Base-by-base conservation (phyloP, 1,284 basidiomycete genomes). In the Hemileia vastatrix region DNA sequence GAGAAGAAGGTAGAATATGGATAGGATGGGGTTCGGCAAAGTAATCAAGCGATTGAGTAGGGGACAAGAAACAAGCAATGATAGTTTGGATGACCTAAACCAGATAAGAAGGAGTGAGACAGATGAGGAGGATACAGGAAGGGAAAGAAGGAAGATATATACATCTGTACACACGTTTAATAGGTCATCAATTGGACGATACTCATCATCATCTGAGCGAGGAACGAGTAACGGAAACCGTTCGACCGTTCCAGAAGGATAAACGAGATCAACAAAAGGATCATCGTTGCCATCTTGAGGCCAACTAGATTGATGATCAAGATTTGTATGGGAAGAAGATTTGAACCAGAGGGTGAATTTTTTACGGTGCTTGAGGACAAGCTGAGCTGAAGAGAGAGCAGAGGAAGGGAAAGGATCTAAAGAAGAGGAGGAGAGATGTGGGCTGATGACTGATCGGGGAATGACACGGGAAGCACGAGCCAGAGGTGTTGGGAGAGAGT, bases 101-200 rank as follows among this genome's bases (percentile, higher is more conserved):
- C 70, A 56, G 72, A 71, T 1, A 64, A 58, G 61, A 72, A 70
- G 0, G 69, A 72, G 19, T 72, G 69, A 3, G 75, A 72, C 32
- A 76, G 73, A 64, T 75, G 76, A 54, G 72, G 72, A 76, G 57
- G 1, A 6, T 19, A 52, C n/a, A 19, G n/a, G 47, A 8, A 45
- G 57, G 27, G 15, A n/a, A 36, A 31, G 21, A 21, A 3, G 1
- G 8, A 5, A 1, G 33, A 4, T 9, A 13, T 11, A 11, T 6
- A 21, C 18, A 47, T 15, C 8, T 57, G 8, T 8, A 43, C 61
- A 31, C 2, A 66, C 67, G 24, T 61, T 70, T 32, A 77, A 64
- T 2, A 79, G 65, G 65, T 79, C 78, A 57, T 72, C 70, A 11
- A 79, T 72, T 1, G 78, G 78, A 54, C 76, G 71, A 68, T 76